phyloP scores from a whole-genome alignment of 1,284 basidiomycete species.

The Papiliotrema terrestris region DNA sequence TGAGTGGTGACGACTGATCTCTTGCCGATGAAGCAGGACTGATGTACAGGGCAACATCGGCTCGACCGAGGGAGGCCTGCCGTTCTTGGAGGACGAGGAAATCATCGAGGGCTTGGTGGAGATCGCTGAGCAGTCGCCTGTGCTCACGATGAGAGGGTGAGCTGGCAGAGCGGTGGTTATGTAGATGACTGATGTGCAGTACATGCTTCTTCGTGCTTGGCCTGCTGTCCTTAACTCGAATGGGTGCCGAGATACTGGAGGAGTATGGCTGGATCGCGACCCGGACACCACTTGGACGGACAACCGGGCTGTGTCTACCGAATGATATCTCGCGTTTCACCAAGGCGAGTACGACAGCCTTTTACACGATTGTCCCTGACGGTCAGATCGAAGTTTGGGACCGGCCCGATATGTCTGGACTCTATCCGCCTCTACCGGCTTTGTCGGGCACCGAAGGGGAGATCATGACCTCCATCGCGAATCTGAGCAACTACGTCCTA shows the following conservation, averaged over 20 bases:
- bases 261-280: conserved; percentile 92
- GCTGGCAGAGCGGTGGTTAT: conserved; percentile 30
- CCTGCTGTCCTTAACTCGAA: conserved; percentile 67
- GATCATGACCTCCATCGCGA: conserved; percentile 83
- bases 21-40: neutral
- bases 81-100: conserved; percentile 90
- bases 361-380: neutral
- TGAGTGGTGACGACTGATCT: conserved; percentile 51
- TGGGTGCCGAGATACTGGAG: conserved; percentile 76
- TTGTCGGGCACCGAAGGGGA: conserved; percentile 73
- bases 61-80: conserved; percentile 81
- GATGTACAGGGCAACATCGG: conserved; percentile 81
- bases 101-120: conserved; percentile 84
- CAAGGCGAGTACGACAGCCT: conserved; percentile 56
- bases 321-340: conserved; percentile 75
- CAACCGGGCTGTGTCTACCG: conserved; percentile 88
- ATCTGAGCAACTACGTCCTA: conserved; percentile 92
- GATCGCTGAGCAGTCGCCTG: conserved; percentile 82
- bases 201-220: conserved; percentile 96
- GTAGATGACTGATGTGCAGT: conserved; percentile 50
- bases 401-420: conserved; percentile 28
- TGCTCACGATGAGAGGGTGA: conserved; percentile 90
- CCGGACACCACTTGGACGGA: conserved; percentile 76
- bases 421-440: conserved; percentile 58
- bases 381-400: conserved; percentile 74